Evolutionary conservation across 2,329 filamentous ascomycete genomes (phyloP), one percentile per base, ranked within the genome.

Genomic region (Fusarium sp.): DNA sequence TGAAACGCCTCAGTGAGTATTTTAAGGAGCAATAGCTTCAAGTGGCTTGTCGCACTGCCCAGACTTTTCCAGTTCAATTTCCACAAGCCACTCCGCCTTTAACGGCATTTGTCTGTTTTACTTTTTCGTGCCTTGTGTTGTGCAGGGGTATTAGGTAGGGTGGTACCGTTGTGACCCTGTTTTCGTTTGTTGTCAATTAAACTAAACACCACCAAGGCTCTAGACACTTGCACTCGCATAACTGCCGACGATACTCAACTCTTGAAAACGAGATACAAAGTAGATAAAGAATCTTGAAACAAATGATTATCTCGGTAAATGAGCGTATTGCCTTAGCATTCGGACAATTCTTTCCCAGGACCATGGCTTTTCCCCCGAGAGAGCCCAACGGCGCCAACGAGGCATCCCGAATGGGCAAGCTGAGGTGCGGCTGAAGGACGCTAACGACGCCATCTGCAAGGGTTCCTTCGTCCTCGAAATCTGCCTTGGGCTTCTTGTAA

Each of bases 351-450:
- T n/a, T 26, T 50, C 48, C 24, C 13, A 24, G 39, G 45, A 32
- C n/a, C 13, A n/a, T 59, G 36, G 38, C 28, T 14, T 69, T 47
- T 47, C 12, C 36, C 22, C 51, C 50, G 15, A 51, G 39, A 63
- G 41, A 64, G 66, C 63, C 75, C 70, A 50, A 67, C 63, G 56
- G 61, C 30, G 60, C 47, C 61, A 66, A 42, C 48, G 12, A 65
- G 45, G 63, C 57, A 62, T 53, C 50, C 47, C 55, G 41, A 77
- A 58, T 69, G 66, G 66, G 66, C 53, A 22, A 67, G 54, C 60
- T 47, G 58, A 63, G 53, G 63, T 77, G 75, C 75, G 75, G 75
- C 75, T 77, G 75, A 77, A 50, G 54, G 56, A 54, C 75, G 66
- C 75, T 77, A 77, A 69, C 59, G 75, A 73, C 70, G 44, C 60